Conservation (phyloP, 2,329 filamentous ascomycete genomes). For the Ophiostoma australiae region DNA sequence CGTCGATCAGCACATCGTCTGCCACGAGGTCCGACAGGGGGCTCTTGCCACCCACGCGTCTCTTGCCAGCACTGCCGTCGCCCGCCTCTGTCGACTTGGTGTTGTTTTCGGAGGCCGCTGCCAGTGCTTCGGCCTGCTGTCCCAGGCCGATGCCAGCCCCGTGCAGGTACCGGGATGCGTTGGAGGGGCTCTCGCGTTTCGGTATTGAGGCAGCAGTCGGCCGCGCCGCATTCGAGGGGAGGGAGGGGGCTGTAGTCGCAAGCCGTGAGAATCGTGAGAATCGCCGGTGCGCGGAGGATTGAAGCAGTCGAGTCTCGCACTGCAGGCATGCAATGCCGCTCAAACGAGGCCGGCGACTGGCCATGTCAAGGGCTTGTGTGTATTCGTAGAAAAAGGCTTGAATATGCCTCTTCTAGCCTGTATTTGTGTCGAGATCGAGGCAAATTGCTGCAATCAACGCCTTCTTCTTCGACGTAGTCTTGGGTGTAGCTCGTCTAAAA, state of each 20-base stretch:
- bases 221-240: too few relatives aligned
- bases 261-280: slow-evolving; percentile 3
- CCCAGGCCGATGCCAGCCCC: background rate
- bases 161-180: background rate
- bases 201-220: background rate
- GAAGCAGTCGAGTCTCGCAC: slow-evolving; percentile 21
- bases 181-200: background rate
- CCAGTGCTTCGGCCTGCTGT: background rate
- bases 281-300: slow-evolving; percentile 1
- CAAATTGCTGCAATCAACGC: too few relatives aligned
- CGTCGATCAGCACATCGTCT: background rate
- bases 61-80: background rate
- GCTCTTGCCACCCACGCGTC: background rate
- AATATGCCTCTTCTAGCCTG: background rate
- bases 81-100: background rate
- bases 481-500: slow-evolving; percentile 1
- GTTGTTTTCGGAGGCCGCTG: background rate
- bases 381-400: background rate
- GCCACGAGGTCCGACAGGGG: background rate
- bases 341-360: slow-evolving; percentile 9
- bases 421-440: background rate
- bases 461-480: background rate
- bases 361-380: slow-evolving; percentile 9
- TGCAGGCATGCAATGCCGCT: slow-evolving; percentile 25
- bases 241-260: background rate